Base-by-base conservation (phyloP, 352 stramenopile species). In the Phytophthora macrochlamydospora region DNA sequence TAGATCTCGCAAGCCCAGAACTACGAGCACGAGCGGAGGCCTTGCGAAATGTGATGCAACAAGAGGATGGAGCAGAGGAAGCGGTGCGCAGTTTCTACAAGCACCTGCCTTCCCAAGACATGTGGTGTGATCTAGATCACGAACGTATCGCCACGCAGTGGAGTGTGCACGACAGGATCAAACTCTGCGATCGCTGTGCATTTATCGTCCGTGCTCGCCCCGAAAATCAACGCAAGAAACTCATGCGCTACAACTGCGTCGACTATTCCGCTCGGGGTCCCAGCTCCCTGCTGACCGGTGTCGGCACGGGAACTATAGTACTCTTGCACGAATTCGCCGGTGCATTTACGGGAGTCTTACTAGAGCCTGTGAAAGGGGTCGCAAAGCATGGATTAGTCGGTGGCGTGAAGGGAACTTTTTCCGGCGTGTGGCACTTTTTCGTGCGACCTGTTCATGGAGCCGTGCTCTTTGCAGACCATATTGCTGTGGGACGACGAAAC, bases 71-170 rank as follows among this genome's bases (percentile, higher is more conserved):
- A 5, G 85, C 93, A 1, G 71, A 79, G 45, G 76, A 77, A 44
- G 94, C 90, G 0, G 78, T 98, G 4, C 43, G 85, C 45, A 78
- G 83, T 50, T 98, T 98, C 65, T 94, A 96, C 45, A 72, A 76
- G 14, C 68, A 89, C 49, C 69, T 98, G 32, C 91, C 89, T 12
- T 43, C 91, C 13, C 76, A 96, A 33, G 79, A 81, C 42, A 97
- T 98, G 92, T 69, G 79, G 18, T 98, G 69, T 40, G 69, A 77
- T 44, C 51, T 76, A 43, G 59, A 68, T 43, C 63, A 70, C 29
- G 44, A 69, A 8, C 68, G 56, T 7, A 73, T 74, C 40, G 69
- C 75, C 4, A 56, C 62, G 3, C 73, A 71, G 50, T 84, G 68
- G 68, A 71, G 64, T 50, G 59, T 70, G 0, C 59, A 65, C 4